Evolutionary conservation across 176 grass and related monocot species (phyloP).

Genomic region (Elaeis guineensis): DNA sequence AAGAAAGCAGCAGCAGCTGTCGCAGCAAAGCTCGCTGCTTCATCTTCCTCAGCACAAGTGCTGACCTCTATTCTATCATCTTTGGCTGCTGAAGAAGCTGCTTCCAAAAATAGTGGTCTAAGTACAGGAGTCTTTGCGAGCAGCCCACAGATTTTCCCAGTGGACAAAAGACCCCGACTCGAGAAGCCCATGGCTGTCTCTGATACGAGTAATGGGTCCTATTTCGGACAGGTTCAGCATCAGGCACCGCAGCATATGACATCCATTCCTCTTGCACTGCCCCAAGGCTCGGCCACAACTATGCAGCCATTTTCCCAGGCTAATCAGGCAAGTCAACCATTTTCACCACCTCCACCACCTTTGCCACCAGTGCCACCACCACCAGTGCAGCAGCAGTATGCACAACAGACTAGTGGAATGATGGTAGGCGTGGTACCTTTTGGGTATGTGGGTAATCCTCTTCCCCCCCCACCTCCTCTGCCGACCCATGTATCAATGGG

Average conservation of each 20-base stretch:
- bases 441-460: conserved; percentile 34
- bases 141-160: conserved; percentile 43
- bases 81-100: conserved; percentile 60
- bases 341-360: conserved; percentile 49
- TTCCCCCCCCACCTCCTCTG: conserved; percentile 50
- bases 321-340: conserved; percentile 35
- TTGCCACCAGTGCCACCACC: conserved; percentile 32
- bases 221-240: conserved; percentile 40
- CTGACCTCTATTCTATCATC: conserved; percentile 65
- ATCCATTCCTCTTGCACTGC: conserved; percentile 18
- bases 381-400: conserved; percentile 54
- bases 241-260: conserved; percentile 21
- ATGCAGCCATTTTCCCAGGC: conserved; percentile 17
- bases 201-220: conserved; percentile 32
- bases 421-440: conserved; percentile 40
- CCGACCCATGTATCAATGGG: conserved; percentile 27
- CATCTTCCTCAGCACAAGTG: conserved; percentile 54
- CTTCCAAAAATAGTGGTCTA: conserved; percentile 29
- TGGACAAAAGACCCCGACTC: conserved; percentile 63
- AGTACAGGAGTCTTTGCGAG: conserved; percentile 32
- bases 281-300: conserved; percentile 28
- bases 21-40: conserved; percentile 79
- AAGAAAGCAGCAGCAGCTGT: conserved; percentile 91
- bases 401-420: conserved; percentile 42
- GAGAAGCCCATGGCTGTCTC: conserved; percentile 30